Evolutionary conservation across 1,284 basidiomycete genomes (phyloP), one percentile per base, ranked within the genome.

Genomic region (Ustilago tritici): DNA sequence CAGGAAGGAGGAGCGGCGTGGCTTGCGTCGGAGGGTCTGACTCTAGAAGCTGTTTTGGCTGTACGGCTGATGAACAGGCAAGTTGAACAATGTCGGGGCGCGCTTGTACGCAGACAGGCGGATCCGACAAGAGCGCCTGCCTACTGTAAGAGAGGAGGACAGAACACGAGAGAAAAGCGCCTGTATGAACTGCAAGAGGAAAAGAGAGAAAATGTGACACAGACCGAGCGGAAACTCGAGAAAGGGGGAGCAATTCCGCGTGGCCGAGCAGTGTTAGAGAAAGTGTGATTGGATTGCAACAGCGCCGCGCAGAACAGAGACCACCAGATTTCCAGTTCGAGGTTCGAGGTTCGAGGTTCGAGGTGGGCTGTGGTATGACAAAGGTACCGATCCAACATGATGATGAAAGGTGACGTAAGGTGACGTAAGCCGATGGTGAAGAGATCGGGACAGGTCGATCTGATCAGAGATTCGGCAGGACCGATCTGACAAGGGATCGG

Each of bases 191-290:
- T 31, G 50, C 11, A 3, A 23, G 28, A 50, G 28, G 28, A 19
- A 50, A 28, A 46, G 43, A 46, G n/a, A 19, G n/a, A 46, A 41
- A 41, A 41, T 11, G 40, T 41, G 34, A 32, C 17, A n/a, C 14
- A 43, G 6, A 46, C 9, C 40, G 19, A 57, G 46, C 43, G 57
- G 47, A 52, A 19, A 31, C 34, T 19, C 14, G 31, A 61, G 34
- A 10, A 17, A 36, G 31, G 28, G n/a, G n/a, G 17, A 36, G 53
- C 6, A 14, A n/a, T 34, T 54, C 19, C 50, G 60, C 60, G 52
- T 61, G 50, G 53, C 61, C 61, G 34, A 62, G 32, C 41, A 55
- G 53, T 11, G n/a, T 34, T 17, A 19, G 28, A 50, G n/a, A 38
- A 23, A 40, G 28, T 14, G n/a, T 46, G 36, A 38, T 38, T 38